Evolutionary conservation across 1,139 yeast species (phyloP), one percentile per base, ranked within the genome.

Genomic region (Zygosaccharomyces sapae): DNA sequence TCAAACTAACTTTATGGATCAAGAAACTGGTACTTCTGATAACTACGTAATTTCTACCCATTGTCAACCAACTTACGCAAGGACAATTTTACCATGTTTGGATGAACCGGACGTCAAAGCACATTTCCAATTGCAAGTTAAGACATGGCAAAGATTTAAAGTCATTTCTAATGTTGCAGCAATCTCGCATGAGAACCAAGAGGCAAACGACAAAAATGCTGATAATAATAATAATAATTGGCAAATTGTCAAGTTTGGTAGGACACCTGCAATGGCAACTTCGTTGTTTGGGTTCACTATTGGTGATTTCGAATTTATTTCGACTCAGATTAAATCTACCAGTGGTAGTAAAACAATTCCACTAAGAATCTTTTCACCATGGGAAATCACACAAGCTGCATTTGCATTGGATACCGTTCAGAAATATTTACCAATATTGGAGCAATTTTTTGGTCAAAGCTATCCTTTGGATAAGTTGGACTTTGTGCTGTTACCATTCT

Each of bases 381-480:
- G 74, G 42, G 77, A 77, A 31, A 62, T 76, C 3, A 54, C 66
- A 0, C 65, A 71, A 25, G 80, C 81, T 1, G 59, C 67, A 1
- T 70, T 69, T 48, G 76, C 85, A 0, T 63, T 83, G 38, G 69
- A 70, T 30, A 68, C 73, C 1, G 69, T 79, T 5, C 64, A 70
- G n/a, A 66, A 70, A 44, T 66, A 75, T 31, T 63, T 83, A 25
- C 82, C 83, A 2, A 50, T 65, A 5, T 49, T 77, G 37, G 77
- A 73, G 48, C 44, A 61, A 0, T 65, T 71, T 30, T 73, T 83
- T 45, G 69, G 71, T 0, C 60, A 61, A n/a, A 53, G 59, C 1
- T 83, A 72, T 56, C 90, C 90, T 1, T 67, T 82, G 53, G 67
- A 70, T 4, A 85, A 85, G 55, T 64, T 84, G 35, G 92, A 84